These are phyloP conservation scores for Leishmania lainsoni DNA, from an alignment of 208 protist genomes.

Conservation along the genomic window DNA sequence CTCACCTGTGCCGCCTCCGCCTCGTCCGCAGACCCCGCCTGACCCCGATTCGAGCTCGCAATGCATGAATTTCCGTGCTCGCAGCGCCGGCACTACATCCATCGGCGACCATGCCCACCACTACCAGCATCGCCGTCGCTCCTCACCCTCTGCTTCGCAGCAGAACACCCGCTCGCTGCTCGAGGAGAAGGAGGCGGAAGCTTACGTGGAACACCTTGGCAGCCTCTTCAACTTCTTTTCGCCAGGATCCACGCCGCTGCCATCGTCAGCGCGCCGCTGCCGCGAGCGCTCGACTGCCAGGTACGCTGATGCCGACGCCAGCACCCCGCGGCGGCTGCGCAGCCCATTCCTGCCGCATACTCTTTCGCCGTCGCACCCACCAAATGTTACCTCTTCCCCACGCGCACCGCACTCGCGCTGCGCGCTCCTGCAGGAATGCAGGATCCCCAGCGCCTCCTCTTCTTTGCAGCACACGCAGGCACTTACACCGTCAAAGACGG, in stretches of 20 bases:
- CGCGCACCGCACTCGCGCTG: not conserved
- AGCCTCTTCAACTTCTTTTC: conserved; percentile 45
- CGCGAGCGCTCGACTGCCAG: not conserved
- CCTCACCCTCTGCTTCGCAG: conserved; percentile 16
- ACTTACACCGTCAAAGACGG: not conserved
- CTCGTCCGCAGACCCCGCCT: not conserved
- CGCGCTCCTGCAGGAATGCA: not conserved
- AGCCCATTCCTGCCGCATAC: not conserved
- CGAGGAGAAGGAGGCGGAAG: conserved; percentile 31
- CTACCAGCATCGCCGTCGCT: conserved; percentile 3
- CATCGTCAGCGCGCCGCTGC: conserved; percentile 9
- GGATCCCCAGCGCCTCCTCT: not conserved
- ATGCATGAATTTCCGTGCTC: conserved; percentile 1
- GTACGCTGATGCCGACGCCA: not conserved
- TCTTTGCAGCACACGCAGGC: not conserved
- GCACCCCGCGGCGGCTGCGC: not conserved
- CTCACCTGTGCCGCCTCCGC: conserved; percentile 7
- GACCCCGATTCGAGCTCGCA: not conserved
- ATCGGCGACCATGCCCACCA: not conserved
- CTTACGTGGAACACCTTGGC: conserved; percentile 34
- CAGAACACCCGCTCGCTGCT: conserved; percentile 38
- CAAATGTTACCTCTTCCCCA: not conserved
- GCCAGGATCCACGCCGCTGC: conserved; percentile 42
- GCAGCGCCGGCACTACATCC: not conserved
- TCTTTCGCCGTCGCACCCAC: not conserved